Evolutionary conservation across 192 early-diverging fungal genomes (phyloP).

Genomic region (Rhizophagus clarus): DNA sequence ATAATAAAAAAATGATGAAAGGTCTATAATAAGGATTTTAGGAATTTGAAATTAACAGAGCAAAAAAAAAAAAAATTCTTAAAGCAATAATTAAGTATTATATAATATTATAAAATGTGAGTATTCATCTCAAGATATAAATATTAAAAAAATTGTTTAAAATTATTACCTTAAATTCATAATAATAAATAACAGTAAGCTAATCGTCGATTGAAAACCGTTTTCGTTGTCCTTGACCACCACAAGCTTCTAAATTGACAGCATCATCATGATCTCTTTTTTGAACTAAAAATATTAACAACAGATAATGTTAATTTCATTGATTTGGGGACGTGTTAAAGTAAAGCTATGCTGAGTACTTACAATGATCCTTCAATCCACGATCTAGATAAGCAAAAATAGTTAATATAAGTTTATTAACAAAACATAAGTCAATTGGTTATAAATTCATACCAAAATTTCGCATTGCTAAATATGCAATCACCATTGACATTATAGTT

Average conservation of each 20-base stretch:
- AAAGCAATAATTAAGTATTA: background rate
- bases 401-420: background rate
- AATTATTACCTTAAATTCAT: background rate
- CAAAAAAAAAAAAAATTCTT: too few species aligned
- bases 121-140: background rate
- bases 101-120: background rate
- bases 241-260: background rate
- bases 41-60: too few species aligned
- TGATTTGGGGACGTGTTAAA: too few species aligned
- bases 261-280: background rate
- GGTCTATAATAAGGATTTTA: background rate
- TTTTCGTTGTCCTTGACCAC: background rate
- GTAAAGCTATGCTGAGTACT: background rate
- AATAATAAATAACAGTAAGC: background rate
- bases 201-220: slow-evolving; percentile 23
- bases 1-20: too few species aligned
- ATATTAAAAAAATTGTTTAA: background rate
- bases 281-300: slow-evolving; percentile 4
- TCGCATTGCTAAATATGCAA: background rate
- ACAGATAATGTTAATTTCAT: background rate
- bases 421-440: background rate
- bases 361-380: slow-evolving; percentile 20
- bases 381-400: background rate
- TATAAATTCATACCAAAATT: slow-evolving; percentile 17
- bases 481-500: background rate